These are phyloP conservation scores for Parafenestella ontariensis DNA, from an alignment of 2,329 filamentous ascomycete species.

Conservation along the genomic window DNA sequence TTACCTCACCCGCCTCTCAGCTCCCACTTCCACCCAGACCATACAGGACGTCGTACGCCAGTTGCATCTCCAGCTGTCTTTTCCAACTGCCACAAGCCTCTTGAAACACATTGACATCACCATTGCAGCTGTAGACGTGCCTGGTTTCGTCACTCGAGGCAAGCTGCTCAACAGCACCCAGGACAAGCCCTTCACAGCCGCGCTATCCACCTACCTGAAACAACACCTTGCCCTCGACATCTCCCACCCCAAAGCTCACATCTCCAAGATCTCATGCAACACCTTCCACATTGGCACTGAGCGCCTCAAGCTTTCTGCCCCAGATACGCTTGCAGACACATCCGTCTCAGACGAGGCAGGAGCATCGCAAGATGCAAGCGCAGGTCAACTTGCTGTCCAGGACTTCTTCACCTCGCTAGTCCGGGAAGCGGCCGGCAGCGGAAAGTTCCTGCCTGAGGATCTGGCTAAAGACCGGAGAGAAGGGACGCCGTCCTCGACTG, in stretches of 20 bases:
- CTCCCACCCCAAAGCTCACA: slow-evolving; percentile 47
- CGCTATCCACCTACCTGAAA: slow-evolving; percentile 49
- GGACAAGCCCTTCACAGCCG: slow-evolving; percentile 48
- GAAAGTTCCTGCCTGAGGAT: slow-evolving; percentile 37
- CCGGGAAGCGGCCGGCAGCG: slow-evolving; percentile 42
- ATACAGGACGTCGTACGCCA: slow-evolving; percentile 42
- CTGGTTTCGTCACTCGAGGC: slow-evolving; percentile 42
- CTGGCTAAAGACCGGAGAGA: slow-evolving; percentile 13
- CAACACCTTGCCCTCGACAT: slow-evolving; percentile 53
- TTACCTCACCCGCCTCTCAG: slow-evolving; percentile 68
- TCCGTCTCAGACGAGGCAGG: slow-evolving; percentile 33
- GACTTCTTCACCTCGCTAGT: slow-evolving; percentile 41
- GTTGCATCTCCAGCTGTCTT: slow-evolving; percentile 47
- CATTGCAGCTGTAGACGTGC: slow-evolving; percentile 51
- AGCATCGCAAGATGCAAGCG: slow-evolving; percentile 33
- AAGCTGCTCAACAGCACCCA: slow-evolving; percentile 19
- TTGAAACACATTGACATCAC: slow-evolving; percentile 55
- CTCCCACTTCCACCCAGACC: slow-evolving; percentile 34
- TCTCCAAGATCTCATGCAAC: slow-evolving; percentile 52
- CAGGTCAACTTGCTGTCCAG: slow-evolving; percentile 40
- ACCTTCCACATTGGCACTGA: slow-evolving; percentile 51
- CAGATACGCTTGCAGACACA: slow-evolving; percentile 31
- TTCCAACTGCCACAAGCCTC: slow-evolving; percentile 34
- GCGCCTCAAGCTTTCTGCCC: slow-evolving; percentile 49
- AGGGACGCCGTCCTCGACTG: slow-evolving; percentile 33